Percentiles rank a stretch among this genome's conserved stretches.
phyloP scores from a whole-genome alignment of 192 early-diverging fungal species.

The Funneliformis mosseae region DNA sequence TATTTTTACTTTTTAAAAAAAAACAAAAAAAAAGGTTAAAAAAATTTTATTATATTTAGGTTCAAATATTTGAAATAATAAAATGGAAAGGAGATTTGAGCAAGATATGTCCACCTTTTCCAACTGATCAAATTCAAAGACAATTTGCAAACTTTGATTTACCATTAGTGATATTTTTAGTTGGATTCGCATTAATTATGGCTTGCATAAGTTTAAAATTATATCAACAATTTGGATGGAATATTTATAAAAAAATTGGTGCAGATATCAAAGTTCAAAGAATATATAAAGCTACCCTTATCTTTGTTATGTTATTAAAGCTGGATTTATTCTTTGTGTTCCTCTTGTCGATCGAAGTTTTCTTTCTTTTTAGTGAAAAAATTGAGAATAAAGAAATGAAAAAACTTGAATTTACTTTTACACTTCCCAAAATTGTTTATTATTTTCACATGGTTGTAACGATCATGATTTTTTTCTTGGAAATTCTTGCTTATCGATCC shows the following conservation, averaged over 20 bases:
- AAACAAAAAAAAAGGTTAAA: no score
- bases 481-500: conserved; percentile 4
- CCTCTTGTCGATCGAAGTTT: conserved; percentile 68
- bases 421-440: neutral
- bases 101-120: no score
- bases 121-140: no score
- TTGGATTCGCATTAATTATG: conserved; percentile 52
- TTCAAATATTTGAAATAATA: conserved; percentile 8
- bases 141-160: conserved; percentile 38
- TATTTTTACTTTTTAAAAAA: no score
- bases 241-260: conserved; percentile 64
- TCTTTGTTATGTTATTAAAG: conserved; percentile 81
- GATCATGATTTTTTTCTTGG: neutral
- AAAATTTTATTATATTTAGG: neutral
- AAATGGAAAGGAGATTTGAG: neutral
- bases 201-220: conserved; percentile 56
- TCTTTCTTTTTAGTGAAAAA: conserved; percentile 50
- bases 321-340: conserved; percentile 84
- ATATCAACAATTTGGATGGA: conserved; percentile 59
- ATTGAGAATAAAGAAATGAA: neutral
- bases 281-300: conserved; percentile 70
- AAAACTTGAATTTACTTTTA: neutral
- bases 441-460: conserved; percentile 18
- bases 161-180: conserved; percentile 58
- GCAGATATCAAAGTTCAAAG: conserved; percentile 63